Base-by-base conservation (phyloP, 192 early-diverging fungal species). In the Gaertneriomyces sp. region DNA sequence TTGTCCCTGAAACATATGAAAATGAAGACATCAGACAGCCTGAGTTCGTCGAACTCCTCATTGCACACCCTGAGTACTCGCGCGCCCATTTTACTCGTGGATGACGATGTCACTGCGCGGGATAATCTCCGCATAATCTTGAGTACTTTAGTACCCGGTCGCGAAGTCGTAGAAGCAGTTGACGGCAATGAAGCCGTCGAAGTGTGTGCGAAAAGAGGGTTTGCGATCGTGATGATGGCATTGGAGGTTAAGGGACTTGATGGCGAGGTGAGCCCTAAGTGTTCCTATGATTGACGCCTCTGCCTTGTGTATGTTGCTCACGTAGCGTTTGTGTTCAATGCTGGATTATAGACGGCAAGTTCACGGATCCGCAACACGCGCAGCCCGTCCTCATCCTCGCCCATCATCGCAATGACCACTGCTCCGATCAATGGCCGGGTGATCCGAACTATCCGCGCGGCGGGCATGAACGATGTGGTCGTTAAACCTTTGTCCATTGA, bases 391-490 rank as follows among this genome's bases (percentile, higher is more conserved):
- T 55, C 46, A n/a, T 45, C 43, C 6, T 46, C 56, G 1, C 66
- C 66, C 11, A 58, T 68, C 33, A 42, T 68, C 6, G 66, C 66
- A 8, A 49, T 68, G 10, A 68, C 57, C 12, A 47, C 45, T 11
- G 57, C 58, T 38, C 11, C 33, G 47, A 55, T 68, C 5, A 58
- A 68, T 42, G 40, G 17, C 7, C 57, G 60, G 43, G 40, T 58
- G 1, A 51, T 51, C 45, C 45, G 25, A n/a, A 55, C 33, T 19
- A 42, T 68, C 11, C 66, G 66, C 9, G 45, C 55, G 12, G 46
- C 66, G 5, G 66, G 66, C 6, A 60, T 68, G 40, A 68, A 68
- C 57, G 66, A 68, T 33, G 66, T 58, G n/a, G 40, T 60, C 5
- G 50, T 47, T 25, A 68, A 68, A 39, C 66, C 66, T 33, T 33